These are phyloP conservation scores for Acanthamoeba comandoni DNA, from an alignment of 208 protist genomes.

Conservation along the genomic window DNA sequence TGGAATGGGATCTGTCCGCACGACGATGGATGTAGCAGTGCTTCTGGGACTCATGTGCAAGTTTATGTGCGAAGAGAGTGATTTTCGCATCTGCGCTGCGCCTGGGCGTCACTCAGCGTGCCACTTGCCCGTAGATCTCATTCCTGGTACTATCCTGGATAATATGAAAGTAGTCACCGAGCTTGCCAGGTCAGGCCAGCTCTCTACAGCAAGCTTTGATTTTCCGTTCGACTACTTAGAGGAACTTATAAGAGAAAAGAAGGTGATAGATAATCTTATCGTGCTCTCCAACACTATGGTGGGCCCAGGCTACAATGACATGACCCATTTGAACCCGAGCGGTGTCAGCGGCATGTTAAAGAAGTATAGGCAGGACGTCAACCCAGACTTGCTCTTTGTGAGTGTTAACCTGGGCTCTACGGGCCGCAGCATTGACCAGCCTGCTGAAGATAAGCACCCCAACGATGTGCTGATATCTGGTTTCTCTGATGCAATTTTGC, in stretches of 20 bases:
- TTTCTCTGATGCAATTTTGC: conserved; percentile 93
- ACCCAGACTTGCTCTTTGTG: conserved; percentile 92
- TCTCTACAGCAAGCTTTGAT: not conserved
- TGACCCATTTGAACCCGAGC: not conserved
- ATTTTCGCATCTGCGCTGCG: conserved; percentile 85
- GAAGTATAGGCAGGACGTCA: conserved; percentile 91
- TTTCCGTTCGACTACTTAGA: conserved; percentile 74
- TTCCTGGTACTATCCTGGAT: conserved; percentile 70
- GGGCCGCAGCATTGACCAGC: not conserved
- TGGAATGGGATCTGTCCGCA: conserved; percentile 30
- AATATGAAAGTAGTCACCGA: conserved; percentile 75
- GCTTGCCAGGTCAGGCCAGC: conserved; percentile 21
- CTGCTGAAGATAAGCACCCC: conserved; percentile 83
- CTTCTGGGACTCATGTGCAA: conserved; percentile 66
- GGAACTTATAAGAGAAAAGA: conserved; percentile 12
- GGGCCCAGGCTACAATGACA: conserved; percentile 30
- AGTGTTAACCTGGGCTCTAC: conserved; percentile 85
- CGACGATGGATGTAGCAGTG: conserved; percentile 34
- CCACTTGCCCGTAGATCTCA: conserved; percentile 65
- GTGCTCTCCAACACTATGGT: conserved; percentile 74
- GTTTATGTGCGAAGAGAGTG: conserved; percentile 78
- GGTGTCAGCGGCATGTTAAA: conserved; percentile 88
- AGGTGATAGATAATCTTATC: conserved; percentile 78
- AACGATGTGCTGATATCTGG: conserved; percentile 93
- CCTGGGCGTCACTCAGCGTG: conserved; percentile 71